Base-by-base conservation (phyloP, 139 green algal species). In the Coelastrella sp. region DNA sequence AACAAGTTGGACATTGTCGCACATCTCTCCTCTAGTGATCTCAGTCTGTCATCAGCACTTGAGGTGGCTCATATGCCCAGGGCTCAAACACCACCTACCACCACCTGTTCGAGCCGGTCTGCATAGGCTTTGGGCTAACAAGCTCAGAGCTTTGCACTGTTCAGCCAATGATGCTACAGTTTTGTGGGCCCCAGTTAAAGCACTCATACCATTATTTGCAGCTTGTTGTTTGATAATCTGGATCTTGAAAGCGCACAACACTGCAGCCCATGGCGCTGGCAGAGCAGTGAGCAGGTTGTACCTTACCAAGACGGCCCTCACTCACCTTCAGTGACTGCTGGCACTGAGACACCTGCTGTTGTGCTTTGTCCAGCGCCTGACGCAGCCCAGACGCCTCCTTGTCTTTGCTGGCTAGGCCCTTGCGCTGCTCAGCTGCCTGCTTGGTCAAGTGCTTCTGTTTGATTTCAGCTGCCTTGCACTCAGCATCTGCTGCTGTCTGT, bases 401-500 rank as follows among this genome's bases (percentile, higher is more conserved):
- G 84, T 98, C 88, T 93, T 98, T 98, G 22, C 92, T 83, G 10
- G 91, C 92, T 56, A 98, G 88, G 27, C 86, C 87, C 93, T 97
- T 98, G 27, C 90, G 85, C 90, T 96, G 92, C 80, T 95, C 94
- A 27, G 78, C 91, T 75, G 99, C 91, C 91, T 99, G 95, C 94
- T 98, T 98, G 70, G 92, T 81, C 7, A 97, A 81, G 87, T 98
- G 97, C 93, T 97, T 97, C 9, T 90, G 91, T 25, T 92, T 92
- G 24, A 98, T 90, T 0, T 95, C 94, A 0, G 94, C 94, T 74
- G 95, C 90, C 90, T 98, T 96, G 6, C 85, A 90, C 25, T 97
- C 94, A 0, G 95, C 93, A 72, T 96, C 94, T 12, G 93, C 93
- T 59, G 92, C 91, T 0, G 94, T 96, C 92, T 96, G 94, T n/a